Percentiles rank a stretch among this genome's conserved stretches.
Conservation (phyloP, 176 grass and related monocot genomes). For the Bothriochloa decipiens region DNA sequence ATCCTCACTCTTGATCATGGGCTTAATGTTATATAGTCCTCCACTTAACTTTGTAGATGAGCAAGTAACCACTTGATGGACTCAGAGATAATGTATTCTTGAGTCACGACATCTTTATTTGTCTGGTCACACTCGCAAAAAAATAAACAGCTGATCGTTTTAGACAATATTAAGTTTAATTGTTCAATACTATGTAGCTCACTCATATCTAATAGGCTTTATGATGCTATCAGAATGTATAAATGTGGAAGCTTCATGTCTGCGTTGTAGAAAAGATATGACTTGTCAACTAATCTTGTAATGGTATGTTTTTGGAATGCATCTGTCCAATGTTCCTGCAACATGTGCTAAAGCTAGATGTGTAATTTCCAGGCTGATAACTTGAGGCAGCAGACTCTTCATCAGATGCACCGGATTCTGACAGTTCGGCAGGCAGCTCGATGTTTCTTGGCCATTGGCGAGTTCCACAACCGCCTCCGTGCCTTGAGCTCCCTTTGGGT, state of each 20-base stretch:
- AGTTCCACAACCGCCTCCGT: conserved; percentile 77
- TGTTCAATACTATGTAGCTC: background rate
- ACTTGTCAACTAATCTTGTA: conserved; percentile 36
- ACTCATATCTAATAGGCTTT: background rate
- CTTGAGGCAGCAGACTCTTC: conserved; percentile 90
- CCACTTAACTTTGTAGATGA: conserved; percentile 3
- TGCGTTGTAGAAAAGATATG: conserved; percentile 35
- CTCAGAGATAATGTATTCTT: background rate
- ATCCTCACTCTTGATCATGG: conserved; percentile 12
- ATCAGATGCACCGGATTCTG: conserved; percentile 80
- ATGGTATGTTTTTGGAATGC: conserved; percentile 6
- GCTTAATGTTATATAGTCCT: background rate
- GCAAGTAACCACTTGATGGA: conserved; percentile 12
- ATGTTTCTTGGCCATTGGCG: conserved; percentile 80
- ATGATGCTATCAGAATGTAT: background rate
- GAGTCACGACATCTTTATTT: conserved; percentile 1
- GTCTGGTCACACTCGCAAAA: background rate
- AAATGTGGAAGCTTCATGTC: conserved; percentile 10
- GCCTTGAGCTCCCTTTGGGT: conserved; percentile 83
- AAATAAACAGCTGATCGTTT: conserved; percentile 9
- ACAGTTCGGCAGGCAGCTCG: conserved; percentile 78
- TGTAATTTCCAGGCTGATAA: conserved; percentile 77
- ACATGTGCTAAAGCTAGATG: conserved; percentile 26
- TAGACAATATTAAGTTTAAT: background rate
- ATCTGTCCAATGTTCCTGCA: conserved; percentile 30